Evolutionary conservation across 208 protist genomes (phyloP).

Genomic region (Trypanosoma melophagium): DNA sequence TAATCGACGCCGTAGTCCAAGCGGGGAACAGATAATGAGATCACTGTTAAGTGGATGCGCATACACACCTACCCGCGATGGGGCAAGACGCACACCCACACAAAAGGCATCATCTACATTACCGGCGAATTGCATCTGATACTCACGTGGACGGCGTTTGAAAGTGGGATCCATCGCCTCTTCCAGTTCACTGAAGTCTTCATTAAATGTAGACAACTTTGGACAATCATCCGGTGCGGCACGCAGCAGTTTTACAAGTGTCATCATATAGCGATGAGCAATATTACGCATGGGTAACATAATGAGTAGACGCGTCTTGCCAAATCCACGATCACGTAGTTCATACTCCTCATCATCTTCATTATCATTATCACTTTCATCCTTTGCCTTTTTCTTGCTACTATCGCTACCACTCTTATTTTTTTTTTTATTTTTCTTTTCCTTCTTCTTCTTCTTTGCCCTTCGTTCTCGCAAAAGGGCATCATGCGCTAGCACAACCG

Average conservation of each 20-base stretch:
- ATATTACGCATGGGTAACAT: conserved; percentile 93
- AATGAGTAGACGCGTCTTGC: conserved; percentile 90
- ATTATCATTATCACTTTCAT: conserved; percentile 11
- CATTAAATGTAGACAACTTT: conserved; percentile 77
- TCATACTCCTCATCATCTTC: conserved; percentile 61
- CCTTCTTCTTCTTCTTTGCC: conserved; percentile 13
- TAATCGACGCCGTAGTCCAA: conserved; percentile 86
- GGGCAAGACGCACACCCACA: conserved; percentile 85
- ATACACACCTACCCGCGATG: conserved; percentile 81
- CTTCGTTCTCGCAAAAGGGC: conserved; percentile 41
- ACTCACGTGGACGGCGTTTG: conserved; percentile 83
- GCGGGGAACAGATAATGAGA: conserved; percentile 95
- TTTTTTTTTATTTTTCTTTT: conserved; percentile 9
- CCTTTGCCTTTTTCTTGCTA: conserved; percentile 5
- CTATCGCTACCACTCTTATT: conserved; percentile 7
- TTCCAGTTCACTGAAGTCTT: conserved; percentile 87
- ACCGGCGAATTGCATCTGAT: conserved; percentile 91
- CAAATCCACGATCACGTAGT: conserved; percentile 94
- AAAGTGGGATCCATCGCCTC: conserved; percentile 88
- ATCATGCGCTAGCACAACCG: conserved; percentile 75
- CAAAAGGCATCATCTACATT: conserved; percentile 97
- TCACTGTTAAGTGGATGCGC: conserved; percentile 92
- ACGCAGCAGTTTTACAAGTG: conserved; percentile 72
- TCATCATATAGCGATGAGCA: conserved; percentile 86
- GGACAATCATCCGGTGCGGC: conserved; percentile 61